phyloP scores from a whole-genome alignment of 2,329 filamentous ascomycete genomes.

The Alternaria hordeiaustralica region DNA sequence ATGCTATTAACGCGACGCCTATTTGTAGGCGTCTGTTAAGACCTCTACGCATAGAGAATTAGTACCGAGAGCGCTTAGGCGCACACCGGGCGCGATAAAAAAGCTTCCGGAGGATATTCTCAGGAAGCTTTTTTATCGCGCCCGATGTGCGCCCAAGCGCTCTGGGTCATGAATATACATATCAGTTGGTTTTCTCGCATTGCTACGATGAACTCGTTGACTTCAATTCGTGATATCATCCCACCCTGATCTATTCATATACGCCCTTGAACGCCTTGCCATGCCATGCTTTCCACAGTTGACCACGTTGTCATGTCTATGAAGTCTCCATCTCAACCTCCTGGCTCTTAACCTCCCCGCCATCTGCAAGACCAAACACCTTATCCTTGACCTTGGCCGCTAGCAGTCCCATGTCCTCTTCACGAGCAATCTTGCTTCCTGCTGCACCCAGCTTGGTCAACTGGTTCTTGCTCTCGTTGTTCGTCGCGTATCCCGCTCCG shows the following conservation, averaged over 20 bases:
- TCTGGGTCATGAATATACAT: neutral
- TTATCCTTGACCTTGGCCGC: constrained; percentile 68
- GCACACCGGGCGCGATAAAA: too few species aligned
- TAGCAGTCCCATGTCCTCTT: constrained; percentile 68
- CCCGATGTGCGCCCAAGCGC: too few species aligned
- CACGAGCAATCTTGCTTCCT: constrained; percentile 66
- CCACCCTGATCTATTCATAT: neutral
- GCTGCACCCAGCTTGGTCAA: constrained; percentile 67
- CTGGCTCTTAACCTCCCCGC: constrained; percentile 13
- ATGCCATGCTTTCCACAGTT: constrained; percentile 6
- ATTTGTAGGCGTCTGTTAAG: too few species aligned
- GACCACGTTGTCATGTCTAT: neutral
- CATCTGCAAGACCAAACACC: constrained; percentile 56
- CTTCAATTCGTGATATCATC: constrained; percentile 3
- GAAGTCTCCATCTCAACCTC: constrained; percentile 42
- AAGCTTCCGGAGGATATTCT: too few species aligned
- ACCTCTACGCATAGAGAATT: too few species aligned
- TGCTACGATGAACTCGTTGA: neutral
- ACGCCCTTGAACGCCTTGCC: constrained; percentile 9
- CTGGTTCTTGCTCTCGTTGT: constrained; percentile 40
- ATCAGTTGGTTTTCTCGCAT: neutral
- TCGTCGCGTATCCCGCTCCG: constrained; percentile 7
- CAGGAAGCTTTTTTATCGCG: too few species aligned
- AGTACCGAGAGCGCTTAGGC: too few species aligned
- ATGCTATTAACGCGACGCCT: too few species aligned